Evolutionary conservation across 768 basidiomycete genomes (phyloP), one percentile per base, ranked within the genome.

Genomic region (Panus rudis): DNA sequence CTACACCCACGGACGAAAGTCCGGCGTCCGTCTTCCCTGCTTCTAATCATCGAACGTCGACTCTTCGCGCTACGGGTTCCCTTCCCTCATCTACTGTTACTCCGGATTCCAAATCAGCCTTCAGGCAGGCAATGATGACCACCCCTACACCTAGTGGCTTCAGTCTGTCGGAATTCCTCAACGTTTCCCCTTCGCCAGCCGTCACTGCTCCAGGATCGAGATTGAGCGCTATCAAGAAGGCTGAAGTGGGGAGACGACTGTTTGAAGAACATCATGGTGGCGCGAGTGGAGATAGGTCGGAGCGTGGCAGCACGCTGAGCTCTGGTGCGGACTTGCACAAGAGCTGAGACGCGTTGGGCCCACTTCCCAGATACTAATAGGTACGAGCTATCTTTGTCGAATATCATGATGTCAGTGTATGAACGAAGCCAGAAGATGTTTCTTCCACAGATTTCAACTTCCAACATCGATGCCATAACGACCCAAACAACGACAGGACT

Each of bases 101-200:
- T 12, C n/a, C 43, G 28, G 22, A 35, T 5, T 32, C 34, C 23
- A 41, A 43, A 23, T 21, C 33, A 16, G 37, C 32, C 5, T 25
- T 39, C 14, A 48, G 23, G 4, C 12, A 13, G 17, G 52, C 54
- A 28, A 43, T 47, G n/a, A 66, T 56, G 42, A 60, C 62, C 17
- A 63, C 68, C 32, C 66, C 67, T 6, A 66, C 65, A 3, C 66
- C 66, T 21, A 62, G 48, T 27, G 53, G 51, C 28, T 84, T 86
- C 62, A 81, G 84, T 58, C 67, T 84, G 46, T 73, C 73, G 50
- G 84, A 86, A 45, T 87, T 78, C 57, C 76, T 85, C 55, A 78
- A 86, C 51, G 79, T 79, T 27, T 84, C 83, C 20, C 81, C 81
- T 12, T 78, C 80, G 4, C 66, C 70, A 11, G 60, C 70, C 13